A percentile compares a stretch with the other conserved stretches of the same genome.
Conservation (phyloP, 2,329 filamentous ascomycete species). For the Colletotrichum lupini region DNA sequence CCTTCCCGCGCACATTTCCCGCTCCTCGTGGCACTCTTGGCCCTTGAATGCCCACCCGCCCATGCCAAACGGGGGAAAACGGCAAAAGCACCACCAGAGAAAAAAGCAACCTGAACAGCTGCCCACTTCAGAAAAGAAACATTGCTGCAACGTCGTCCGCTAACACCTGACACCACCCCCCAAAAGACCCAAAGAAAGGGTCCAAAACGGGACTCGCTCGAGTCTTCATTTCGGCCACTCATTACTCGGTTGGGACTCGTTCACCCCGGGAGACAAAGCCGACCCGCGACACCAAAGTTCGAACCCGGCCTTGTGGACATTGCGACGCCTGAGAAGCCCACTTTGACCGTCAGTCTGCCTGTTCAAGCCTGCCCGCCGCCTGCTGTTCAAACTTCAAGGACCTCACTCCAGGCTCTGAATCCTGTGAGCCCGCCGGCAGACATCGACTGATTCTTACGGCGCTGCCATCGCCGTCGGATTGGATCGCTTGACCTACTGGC, state of each 20-base stretch:
- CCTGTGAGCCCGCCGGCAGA: neutral
- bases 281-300: neutral
- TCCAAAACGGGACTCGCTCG: slow-evolving; percentile 1
- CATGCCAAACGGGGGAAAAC: slow-evolving; percentile 15
- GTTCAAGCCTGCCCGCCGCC: neutral
- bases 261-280: slow-evolving; percentile 12
- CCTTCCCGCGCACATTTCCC: slow-evolving; percentile 10
- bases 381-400: neutral
- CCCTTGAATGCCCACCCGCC: slow-evolving; percentile 13
- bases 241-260: slow-evolving; percentile 27
- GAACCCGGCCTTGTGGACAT: slow-evolving; percentile 31
- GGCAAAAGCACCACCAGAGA: neutral
- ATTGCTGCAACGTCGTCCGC: slow-evolving; percentile 17
- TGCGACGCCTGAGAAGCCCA: slow-evolving; percentile 24
- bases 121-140: slow-evolving; percentile 2
- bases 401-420: neutral
- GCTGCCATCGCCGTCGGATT: neutral
- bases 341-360: neutral
- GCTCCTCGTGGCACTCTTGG: slow-evolving; percentile 20
- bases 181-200: neutral
- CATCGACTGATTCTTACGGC: neutral
- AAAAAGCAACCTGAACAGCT: slow-evolving; percentile 16
- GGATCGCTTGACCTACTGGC: neutral
- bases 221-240: slow-evolving; percentile 19
- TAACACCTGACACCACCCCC: neutral